phyloP scores from a whole-genome alignment of 345 rosid species.

The Populus simonii region DNA sequence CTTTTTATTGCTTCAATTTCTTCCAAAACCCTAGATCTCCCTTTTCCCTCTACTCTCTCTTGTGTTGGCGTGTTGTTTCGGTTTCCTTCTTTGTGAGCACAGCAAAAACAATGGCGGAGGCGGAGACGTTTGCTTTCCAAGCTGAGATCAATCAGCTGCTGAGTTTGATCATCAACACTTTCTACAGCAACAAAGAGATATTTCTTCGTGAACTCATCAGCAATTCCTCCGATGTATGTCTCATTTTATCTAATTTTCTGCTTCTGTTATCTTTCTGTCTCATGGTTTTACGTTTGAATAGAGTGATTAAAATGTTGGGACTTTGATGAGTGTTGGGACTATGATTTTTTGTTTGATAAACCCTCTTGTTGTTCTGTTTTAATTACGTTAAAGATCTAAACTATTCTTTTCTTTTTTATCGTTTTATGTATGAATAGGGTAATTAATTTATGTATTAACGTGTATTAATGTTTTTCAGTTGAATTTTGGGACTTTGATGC shows the following conservation, averaged over 20 bases:
- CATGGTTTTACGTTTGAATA: no score
- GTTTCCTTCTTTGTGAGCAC: not conserved
- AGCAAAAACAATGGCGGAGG: not conserved
- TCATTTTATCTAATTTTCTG: no score
- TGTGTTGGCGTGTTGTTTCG: not conserved
- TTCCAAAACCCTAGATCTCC: not conserved
- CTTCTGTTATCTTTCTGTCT: not conserved
- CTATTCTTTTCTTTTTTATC: no score
- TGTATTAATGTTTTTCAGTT: no score
- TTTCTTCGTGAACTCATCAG: constrained; percentile 10
- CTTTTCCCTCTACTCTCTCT: not conserved
- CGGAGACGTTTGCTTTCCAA: constrained; percentile 11
- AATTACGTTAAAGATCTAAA: not conserved
- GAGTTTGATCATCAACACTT: constrained; percentile 5
- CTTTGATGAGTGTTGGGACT: not conserved
- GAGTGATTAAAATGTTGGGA: not conserved
- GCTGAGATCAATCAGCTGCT: constrained; percentile 9
- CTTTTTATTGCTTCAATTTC: no score
- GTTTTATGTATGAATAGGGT: no score
- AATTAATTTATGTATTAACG: no score
- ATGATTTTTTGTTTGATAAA: not conserved
- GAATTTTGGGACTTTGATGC: no score
- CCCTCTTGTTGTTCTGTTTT: not conserved
- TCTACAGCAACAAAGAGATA: constrained; percentile 14
- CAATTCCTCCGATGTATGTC: constrained; percentile 5